Conservation (phyloP, 805 yeast genomes). For the Wickerhamomyces strasburgensis region DNA sequence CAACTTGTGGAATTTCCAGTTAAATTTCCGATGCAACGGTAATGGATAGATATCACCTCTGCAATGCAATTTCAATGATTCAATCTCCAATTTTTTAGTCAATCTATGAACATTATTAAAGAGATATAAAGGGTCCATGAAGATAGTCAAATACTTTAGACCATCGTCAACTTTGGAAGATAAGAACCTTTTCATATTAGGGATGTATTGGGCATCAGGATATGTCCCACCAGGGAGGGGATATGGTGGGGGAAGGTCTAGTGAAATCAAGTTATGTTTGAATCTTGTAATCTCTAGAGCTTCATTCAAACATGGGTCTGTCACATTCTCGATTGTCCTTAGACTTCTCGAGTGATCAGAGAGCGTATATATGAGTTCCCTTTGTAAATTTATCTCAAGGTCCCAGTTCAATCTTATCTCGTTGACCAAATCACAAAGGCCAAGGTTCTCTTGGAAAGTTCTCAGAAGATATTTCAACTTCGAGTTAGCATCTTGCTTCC, state of each 20-base stretch:
- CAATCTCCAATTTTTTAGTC: constrained; percentile 28
- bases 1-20: constrained; percentile 21
- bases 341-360: constrained; percentile 28
- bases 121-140: constrained; percentile 34
- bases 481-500: constrained; percentile 28
- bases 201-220: constrained; percentile 21
- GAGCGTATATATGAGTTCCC: constrained; percentile 25
- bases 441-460: constrained; percentile 22
- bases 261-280: constrained; percentile 18
- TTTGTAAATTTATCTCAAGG: constrained; percentile 29
- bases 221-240: constrained; percentile 23
- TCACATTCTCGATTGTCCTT: constrained; percentile 35
- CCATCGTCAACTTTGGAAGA: constrained; percentile 19
- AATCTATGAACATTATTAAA: constrained; percentile 29
- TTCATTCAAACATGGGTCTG: constrained; percentile 33
- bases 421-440: constrained; percentile 25
- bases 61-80: constrained; percentile 37
- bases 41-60: constrained; percentile 34
- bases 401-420: constrained; percentile 42
- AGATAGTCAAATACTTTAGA: constrained; percentile 26
- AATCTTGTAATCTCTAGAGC: constrained; percentile 28
- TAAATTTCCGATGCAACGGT: constrained; percentile 23
- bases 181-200: constrained; percentile 26
- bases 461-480: constrained; percentile 25
- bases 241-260: constrained; percentile 29